Conservation (phyloP, 176 grass and related monocot species). For the Aegilops umbellulata region DNA sequence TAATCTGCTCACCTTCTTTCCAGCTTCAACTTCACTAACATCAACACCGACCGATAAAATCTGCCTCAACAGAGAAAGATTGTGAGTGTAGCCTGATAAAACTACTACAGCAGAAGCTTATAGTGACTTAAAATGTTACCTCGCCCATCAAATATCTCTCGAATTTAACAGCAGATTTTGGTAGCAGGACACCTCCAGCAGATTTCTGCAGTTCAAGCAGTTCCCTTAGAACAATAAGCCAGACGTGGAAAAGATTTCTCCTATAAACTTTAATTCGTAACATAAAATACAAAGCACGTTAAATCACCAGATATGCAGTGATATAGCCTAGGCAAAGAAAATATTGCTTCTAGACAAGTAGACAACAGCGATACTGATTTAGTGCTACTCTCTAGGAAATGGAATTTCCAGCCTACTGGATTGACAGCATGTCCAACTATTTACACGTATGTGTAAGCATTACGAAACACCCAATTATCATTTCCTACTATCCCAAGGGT, state of each 20-base stretch:
- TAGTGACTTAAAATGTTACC: constrained; percentile 40
- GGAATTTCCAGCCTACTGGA: background rate
- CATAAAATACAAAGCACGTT: background rate
- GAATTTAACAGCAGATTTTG: constrained; percentile 95
- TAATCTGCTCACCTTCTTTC: constrained; percentile 70
- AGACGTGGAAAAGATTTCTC: background rate
- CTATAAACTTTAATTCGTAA: background rate
- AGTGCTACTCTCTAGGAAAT: background rate
- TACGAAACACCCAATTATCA: background rate
- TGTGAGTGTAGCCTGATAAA: background rate
- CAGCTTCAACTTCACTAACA: constrained; percentile 75
- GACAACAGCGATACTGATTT: background rate
- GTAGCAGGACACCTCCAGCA: constrained; percentile 80
- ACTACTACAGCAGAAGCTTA: background rate
- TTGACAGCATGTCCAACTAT: background rate
- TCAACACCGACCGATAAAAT: constrained; percentile 88
- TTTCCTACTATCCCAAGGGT: background rate
- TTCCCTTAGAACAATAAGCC: background rate
- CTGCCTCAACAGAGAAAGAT: constrained; percentile 16
- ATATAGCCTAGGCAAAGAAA: background rate
- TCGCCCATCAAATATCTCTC: constrained; percentile 98
- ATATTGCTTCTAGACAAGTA: background rate
- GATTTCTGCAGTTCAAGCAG: constrained; percentile 66
- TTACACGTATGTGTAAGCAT: background rate
- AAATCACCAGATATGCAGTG: background rate